Evolutionary conservation across 73 alveolate species (phyloP).

Genomic region (Paramecium pentaurelia): DNA sequence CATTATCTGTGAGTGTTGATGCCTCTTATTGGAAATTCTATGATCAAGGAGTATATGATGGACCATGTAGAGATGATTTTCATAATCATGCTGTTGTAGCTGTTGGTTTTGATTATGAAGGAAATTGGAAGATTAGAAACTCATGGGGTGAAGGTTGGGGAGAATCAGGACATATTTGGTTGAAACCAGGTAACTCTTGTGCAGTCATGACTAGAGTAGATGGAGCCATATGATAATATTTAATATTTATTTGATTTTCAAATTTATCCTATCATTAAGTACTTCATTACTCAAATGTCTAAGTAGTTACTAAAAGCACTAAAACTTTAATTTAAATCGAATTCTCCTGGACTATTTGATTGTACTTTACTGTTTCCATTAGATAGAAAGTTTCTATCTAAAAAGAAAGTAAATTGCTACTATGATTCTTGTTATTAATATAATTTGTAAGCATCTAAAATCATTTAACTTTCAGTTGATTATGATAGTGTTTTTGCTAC

Average conservation of each 20-base stretch:
- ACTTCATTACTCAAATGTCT: neutral
- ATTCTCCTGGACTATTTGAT: neutral
- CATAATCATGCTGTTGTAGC: constrained; percentile 63
- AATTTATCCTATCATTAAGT: neutral
- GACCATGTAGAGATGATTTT: constrained; percentile 66
- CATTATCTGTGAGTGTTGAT: constrained; percentile 76
- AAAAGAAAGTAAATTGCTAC: neutral
- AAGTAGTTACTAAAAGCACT: neutral
- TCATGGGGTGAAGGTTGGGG: constrained; percentile 57
- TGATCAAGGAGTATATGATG: constrained; percentile 61
- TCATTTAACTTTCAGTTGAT: neutral
- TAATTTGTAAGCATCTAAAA: neutral
- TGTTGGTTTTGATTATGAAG: constrained; percentile 49
- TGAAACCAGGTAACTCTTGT: constrained; percentile 54
- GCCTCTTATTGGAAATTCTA: constrained; percentile 73
- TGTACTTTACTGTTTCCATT: neutral
- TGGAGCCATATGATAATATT: constrained; percentile 16
- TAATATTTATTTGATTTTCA: neutral
- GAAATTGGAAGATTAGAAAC: constrained; percentile 57
- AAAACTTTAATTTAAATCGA: neutral
- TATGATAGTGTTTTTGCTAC: neutral
- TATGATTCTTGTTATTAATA: neutral
- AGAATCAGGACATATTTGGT: constrained; percentile 29
- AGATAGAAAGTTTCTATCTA: neutral
- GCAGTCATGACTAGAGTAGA: constrained; percentile 51